A percentile compares a stretch with the other conserved stretches of the same genome.
phyloP scores from a whole-genome alignment of 2,329 filamentous ascomycete species.

The Knoxdaviesia proteae region DNA sequence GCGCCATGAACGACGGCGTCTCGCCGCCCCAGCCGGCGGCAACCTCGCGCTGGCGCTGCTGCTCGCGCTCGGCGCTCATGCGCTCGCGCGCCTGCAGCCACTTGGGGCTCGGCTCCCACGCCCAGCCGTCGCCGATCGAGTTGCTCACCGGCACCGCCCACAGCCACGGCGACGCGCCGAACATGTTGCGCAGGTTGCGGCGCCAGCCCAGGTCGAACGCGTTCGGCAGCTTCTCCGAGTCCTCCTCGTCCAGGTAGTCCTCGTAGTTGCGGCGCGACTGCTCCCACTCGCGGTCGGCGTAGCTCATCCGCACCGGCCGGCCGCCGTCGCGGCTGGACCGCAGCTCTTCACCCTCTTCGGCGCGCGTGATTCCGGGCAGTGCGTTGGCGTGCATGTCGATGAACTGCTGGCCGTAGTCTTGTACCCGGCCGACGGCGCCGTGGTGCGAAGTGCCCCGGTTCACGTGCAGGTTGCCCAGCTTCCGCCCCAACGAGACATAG shows the following conservation, averaged over 20 bases:
- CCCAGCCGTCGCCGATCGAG: slow-evolving; percentile 82
- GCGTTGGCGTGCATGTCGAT: slow-evolving; percentile 67
- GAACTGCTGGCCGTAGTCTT: slow-evolving; percentile 49
- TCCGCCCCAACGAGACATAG: slow-evolving; percentile 61
- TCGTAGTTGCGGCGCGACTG: slow-evolving; percentile 35
- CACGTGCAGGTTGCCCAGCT: slow-evolving; percentile 42
- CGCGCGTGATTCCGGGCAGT: slow-evolving; percentile 57
- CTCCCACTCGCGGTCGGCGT: slow-evolving; percentile 32
- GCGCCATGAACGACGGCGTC: slow-evolving; percentile 7
- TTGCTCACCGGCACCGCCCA: slow-evolving; percentile 71
- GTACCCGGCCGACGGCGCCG: slow-evolving; percentile 4
- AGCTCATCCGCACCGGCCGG: slow-evolving; percentile 25
- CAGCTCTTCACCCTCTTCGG: slow-evolving; percentile 57
- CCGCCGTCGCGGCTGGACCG: slow-evolving; percentile 14
- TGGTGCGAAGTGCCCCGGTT: slow-evolving; percentile 15
- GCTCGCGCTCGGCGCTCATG: slow-evolving; percentile 33
- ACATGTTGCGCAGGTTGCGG: slow-evolving; percentile 60
- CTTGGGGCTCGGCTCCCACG: slow-evolving; percentile 65
- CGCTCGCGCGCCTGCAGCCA: slow-evolving; percentile 55
- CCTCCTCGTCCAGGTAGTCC: slow-evolving; percentile 73
- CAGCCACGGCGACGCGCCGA: slow-evolving; percentile 50
- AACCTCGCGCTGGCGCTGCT: slow-evolving; percentile 41
- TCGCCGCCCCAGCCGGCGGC: slow-evolving; percentile 44
- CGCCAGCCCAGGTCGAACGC: slow-evolving; percentile 81
- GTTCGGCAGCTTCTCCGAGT: slow-evolving; percentile 71